These are phyloP conservation scores for Botrytis sinoallii DNA, from an alignment of 2,329 filamentous ascomycete species.

Conservation along the genomic window DNA sequence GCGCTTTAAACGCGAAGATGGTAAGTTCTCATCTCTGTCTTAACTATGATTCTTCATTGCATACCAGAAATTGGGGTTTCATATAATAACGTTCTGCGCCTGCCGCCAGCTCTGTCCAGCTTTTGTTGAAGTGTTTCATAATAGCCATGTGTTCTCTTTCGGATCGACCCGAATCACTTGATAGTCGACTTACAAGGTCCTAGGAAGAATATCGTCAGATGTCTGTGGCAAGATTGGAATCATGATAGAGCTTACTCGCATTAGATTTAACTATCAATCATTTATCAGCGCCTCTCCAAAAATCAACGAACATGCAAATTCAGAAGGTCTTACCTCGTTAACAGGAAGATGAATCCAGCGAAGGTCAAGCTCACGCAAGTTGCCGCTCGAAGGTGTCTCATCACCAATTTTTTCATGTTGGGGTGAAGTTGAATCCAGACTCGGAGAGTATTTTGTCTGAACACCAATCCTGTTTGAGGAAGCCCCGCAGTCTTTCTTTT, in stretches of 20 bases:
- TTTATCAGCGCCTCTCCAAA: background rate
- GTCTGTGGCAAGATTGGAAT: background rate
- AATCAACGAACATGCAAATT: background rate
- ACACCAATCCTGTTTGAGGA: rapidly evolving
- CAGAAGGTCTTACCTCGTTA: background rate
- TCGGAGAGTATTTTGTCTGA: background rate
- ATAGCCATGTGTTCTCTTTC: background rate
- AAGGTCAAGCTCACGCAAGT: background rate
- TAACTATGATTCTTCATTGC: background rate
- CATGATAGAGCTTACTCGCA: background rate
- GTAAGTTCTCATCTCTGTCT: background rate
- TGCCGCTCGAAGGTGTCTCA: background rate
- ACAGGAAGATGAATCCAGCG: background rate
- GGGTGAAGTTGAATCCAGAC: background rate
- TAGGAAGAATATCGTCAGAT: background rate
- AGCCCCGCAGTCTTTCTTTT: background rate
- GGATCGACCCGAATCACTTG: background rate
- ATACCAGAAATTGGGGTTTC: background rate
- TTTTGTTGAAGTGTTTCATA: conserved; percentile 1
- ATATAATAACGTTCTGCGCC: background rate
- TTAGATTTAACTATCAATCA: background rate
- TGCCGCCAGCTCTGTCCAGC: background rate
- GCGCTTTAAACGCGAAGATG: background rate
- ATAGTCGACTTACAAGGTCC: background rate
- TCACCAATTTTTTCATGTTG: background rate